Evolutionary conservation across 345 rosid species (phyloP).

Genomic region (Erucastrum elatum): DNA sequence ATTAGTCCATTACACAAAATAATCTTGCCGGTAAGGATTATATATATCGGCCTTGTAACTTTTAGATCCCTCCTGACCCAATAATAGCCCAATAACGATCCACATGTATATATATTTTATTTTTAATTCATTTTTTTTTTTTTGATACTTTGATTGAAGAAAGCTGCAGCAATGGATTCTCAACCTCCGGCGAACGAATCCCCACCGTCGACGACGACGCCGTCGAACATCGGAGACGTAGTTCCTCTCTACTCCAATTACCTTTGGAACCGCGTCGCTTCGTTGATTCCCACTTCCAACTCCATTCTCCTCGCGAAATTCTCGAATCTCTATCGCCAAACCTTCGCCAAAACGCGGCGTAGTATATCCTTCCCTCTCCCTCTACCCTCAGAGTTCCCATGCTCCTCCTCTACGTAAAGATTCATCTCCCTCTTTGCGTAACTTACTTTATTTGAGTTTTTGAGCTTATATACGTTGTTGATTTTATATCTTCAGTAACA

Average conservation of each 20-base stretch:
- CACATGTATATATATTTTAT: background rate
- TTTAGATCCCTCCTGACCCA: background rate
- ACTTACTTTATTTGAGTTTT: constrained; percentile 19
- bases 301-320: constrained; percentile 52
- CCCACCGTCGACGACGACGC: constrained; percentile 20
- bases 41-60: too few relatives aligned
- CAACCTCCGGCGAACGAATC: constrained; percentile 33
- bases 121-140: background rate
- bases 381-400: constrained; percentile 53
- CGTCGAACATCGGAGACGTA: constrained; percentile 39
- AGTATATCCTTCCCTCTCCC: constrained; percentile 75
- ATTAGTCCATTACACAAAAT: too few relatives aligned
- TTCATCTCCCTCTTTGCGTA: background rate
- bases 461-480: constrained; percentile 10
- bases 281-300: constrained; percentile 43
- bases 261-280: constrained; percentile 49
- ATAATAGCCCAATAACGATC: constrained; percentile 8
- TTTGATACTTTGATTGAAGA: background rate
- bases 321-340: constrained; percentile 52
- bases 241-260: constrained; percentile 54
- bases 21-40: too few relatives aligned
- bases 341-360: constrained; percentile 43
- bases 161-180: constrained; percentile 40
- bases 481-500: constrained; percentile 40
- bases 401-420: constrained; percentile 51